A percentile compares a stretch with the other conserved stretches of the same genome.
Conservation (phyloP, 768 basidiomycete genomes). For the Suillus sp. region DNA sequence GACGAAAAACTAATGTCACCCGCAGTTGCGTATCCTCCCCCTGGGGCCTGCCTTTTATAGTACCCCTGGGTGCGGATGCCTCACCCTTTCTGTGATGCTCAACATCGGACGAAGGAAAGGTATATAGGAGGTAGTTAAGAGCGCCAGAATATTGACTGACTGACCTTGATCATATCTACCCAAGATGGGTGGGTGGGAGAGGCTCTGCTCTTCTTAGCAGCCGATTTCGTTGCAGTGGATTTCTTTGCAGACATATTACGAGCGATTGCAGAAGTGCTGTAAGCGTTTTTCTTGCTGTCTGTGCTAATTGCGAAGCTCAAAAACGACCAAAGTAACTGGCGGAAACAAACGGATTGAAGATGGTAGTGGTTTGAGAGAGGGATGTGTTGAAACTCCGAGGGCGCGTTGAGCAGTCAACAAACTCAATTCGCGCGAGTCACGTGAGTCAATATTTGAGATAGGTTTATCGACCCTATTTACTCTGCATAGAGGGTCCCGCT, state of each 20-base stretch:
- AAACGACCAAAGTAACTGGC: conserved; percentile 18
- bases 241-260: conserved; percentile 45
- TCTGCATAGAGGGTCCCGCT: conserved; percentile 12
- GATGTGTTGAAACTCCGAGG: conserved; percentile 44
- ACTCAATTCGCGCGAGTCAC: conserved; percentile 42
- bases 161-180: conserved; percentile 84
- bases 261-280: conserved; percentile 17
- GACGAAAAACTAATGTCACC: conserved; percentile 2
- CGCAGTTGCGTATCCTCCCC: conserved; percentile 26
- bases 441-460: conserved; percentile 39
- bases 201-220: conserved; percentile 38
- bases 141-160: conserved; percentile 24
- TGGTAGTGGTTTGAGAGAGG: conserved; percentile 51
- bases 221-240: conserved; percentile 47
- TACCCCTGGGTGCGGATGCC: conserved; percentile 10
- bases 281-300: conserved; percentile 22
- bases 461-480: conserved; percentile 19
- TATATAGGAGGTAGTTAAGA: conserved; percentile 21
- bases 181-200: conserved; percentile 48
- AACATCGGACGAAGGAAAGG: conserved; percentile 12
- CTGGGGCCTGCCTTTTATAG: conserved; percentile 47
- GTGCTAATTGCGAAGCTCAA: conserved; percentile 19
- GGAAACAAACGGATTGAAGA: conserved; percentile 35
- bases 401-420: conserved; percentile 43
- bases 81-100: conserved; percentile 13